These are phyloP conservation scores for Penicillium hesseltinei DNA, from an alignment of 2,329 filamentous ascomycete genomes.

Conservation along the genomic window DNA sequence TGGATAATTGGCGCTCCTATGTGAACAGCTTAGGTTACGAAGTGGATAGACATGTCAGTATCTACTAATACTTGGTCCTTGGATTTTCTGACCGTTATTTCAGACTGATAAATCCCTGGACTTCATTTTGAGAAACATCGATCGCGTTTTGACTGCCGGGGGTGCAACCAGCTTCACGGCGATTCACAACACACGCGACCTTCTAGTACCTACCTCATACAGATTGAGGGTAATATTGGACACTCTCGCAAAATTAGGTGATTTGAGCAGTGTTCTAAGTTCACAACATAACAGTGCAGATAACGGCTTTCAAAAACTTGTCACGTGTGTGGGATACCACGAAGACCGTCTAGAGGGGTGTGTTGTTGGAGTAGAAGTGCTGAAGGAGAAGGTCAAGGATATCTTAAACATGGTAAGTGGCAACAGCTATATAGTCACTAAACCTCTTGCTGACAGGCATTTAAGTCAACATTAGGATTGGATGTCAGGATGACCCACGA, in stretches of 20 bases:
- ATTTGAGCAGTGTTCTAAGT: slow-evolving; percentile 9
- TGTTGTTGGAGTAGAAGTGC: slow-evolving; percentile 12
- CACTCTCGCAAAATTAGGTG: slow-evolving; percentile 9
- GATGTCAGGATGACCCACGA: slow-evolving; percentile 14
- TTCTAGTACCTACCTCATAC: not conserved
- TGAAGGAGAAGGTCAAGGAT: slow-evolving; percentile 18
- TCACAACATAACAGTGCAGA: not conserved
- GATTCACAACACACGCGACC: slow-evolving; percentile 2
- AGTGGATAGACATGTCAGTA: not conserved
- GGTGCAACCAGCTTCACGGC: not conserved
- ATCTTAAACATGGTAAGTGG: slow-evolving; percentile 17
- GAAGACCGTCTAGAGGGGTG: slow-evolving; percentile 11
- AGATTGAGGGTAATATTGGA: not conserved
- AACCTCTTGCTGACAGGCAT: not conserved
- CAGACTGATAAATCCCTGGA: not conserved
- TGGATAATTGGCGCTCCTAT: not conserved
- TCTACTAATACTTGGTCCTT: not conserved
- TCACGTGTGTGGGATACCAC: slow-evolving; percentile 7
- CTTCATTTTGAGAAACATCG: not conserved
- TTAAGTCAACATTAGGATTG: slow-evolving; percentile 16
- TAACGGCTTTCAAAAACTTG: not conserved
- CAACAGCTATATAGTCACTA: too few species aligned
- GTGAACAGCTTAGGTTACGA: not conserved
- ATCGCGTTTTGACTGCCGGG: not conserved
- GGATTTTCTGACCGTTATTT: not conserved